phyloP scores from a whole-genome alignment of 331 rosid genomes.

The Quercus phellos region DNA sequence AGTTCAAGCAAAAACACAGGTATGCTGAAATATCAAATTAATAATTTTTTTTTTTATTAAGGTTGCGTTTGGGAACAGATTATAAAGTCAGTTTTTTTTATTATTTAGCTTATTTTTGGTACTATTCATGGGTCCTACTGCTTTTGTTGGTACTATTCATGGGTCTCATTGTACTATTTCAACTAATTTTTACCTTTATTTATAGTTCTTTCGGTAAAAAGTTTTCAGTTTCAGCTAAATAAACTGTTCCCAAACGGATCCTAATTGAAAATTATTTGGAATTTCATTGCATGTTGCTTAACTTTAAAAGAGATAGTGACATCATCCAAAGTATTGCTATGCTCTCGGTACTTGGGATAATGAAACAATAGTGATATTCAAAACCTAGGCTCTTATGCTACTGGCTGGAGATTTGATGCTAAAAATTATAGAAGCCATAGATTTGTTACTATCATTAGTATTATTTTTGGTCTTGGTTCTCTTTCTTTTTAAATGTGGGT shows the following conservation, averaged over 20 bases:
- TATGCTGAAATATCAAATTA: slow-evolving; percentile 1
- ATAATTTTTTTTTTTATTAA: neutral
- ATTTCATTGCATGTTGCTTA: neutral
- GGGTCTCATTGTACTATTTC: accelerated
- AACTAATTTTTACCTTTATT: no score
- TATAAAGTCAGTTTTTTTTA: no score
- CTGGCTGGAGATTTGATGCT: neutral
- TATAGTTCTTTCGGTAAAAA: no score
- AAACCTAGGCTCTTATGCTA: neutral
- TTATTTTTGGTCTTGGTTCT: neutral
- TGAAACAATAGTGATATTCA: neutral
- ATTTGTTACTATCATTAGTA: neutral
- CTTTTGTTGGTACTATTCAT: no score
- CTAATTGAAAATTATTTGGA: neutral
- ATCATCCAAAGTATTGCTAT: neutral
- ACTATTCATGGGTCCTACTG: accelerated
- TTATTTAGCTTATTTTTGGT: no score
- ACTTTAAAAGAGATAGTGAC: neutral
- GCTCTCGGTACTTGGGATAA: neutral
- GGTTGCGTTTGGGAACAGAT: no score
- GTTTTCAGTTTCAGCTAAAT: no score
- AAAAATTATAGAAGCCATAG: neutral
- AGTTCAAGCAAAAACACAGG: slow-evolving; percentile 56
- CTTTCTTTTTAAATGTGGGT: neutral
- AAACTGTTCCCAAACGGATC: no score